Evolutionary conservation across 1,284 basidiomycete genomes (phyloP), one percentile per base, ranked within the genome.

Genomic region (Gymnopus androsaceus): DNA sequence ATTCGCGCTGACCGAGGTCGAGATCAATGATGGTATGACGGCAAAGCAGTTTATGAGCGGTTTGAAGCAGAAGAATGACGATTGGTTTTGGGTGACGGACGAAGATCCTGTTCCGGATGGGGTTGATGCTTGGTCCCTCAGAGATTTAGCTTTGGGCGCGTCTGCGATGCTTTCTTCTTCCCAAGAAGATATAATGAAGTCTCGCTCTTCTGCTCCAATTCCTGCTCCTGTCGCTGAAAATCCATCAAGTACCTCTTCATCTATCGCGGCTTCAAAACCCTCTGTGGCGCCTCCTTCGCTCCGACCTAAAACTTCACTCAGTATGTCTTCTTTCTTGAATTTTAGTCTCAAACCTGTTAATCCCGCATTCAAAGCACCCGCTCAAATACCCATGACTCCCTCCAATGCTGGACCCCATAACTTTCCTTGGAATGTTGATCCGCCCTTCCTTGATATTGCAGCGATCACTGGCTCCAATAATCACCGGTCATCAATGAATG

Each of bases 1-100:
- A n/a, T 78, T 77, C 59, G 48, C 61, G 5, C 62, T 76, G 6
- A 71, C 71, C 1, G 69, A 69, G 37, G 68, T 71, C 5, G 72
- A 76, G 48, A 62, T 71, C 12, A 57, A 62, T 6, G 60, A 63
- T 17, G 76, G 76, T 0, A 68, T 76, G 28, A 60, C 69, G 0
- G 71, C 67, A 11, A 61, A 68, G 15, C 61, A 71, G 19, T 65
- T 70, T 40, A 69, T 67, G 21, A 48, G 58, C 0, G 73, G 74
- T 0, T 64, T 74, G 14, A 62, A 62, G 27, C 37, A 31, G 21
- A 51, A 47, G 25, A 38, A 51, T 12, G 48, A 41, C 17, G 19
- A 51, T 6, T 59, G 57, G 57, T 48, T 48, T 42, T 59, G 57
- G 57, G 53, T 55, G 25, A 55, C 42, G 25, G 49, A 52, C 7